Evolutionary conservation across 345 rosid genomes (phyloP), one percentile per base, ranked within the genome.

Genomic region (Conringia planisiliqua): DNA sequence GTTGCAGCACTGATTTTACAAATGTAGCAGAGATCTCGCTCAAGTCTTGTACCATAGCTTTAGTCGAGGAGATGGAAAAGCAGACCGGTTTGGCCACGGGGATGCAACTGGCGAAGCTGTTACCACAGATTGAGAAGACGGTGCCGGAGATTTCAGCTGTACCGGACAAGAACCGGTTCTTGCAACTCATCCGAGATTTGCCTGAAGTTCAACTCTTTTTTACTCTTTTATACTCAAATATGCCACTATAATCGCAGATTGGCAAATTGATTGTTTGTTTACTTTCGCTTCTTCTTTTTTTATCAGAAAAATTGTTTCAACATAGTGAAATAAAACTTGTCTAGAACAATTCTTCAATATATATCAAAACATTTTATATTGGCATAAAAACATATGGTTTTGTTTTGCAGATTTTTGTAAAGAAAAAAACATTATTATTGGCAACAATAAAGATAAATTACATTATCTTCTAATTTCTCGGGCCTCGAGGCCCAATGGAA

Each of bases 131-230:
- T 64, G 88, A 83, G 20, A 92, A 84, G 78, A 86, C 77, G 54
- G 70, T 83, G 40, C 82, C 90, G 1, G 75, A 71, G 20, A 77
- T 92, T 62, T 71, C 87, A 0, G 83, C 72, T 16, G 96, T 86
- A 70, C 90, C 91, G 13, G 80, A 82, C 68, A 80, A 82, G 75
- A 90, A 88, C 83, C 87, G 79, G 73, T 85, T 85, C 66, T 76
- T 89, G 81, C 86, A 80, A 71, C 73, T 70, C 57, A 86, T 88
- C 54, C 72, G 82, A 50, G 78, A 48, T 51, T 65, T 88, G 66
- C 90, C 90, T 7, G 94, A 92, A 72, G 94, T 89, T 17, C 84
- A 87, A 73, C 82, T 88, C 76, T 95, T 95, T 88, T 92, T 92
- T 78, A 86, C 96, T 62, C 89, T 89, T 68, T 82, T 92, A 27